Evolutionary conservation across 1,284 basidiomycete species (phyloP), one percentile per base, ranked within the genome.

Genomic region (Papiliotrema nemorosa): DNA sequence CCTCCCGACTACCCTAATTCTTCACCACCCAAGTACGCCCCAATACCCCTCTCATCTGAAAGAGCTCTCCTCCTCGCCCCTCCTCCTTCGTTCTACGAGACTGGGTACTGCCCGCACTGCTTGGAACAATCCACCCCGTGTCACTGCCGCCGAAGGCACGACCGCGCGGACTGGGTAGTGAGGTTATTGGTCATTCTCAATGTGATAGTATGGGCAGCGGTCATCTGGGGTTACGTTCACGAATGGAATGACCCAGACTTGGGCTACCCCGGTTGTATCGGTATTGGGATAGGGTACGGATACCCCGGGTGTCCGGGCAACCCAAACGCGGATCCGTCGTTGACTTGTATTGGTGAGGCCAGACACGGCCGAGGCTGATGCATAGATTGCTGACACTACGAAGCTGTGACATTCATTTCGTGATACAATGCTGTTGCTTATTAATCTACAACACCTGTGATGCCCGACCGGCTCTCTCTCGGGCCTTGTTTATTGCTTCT

Each of bases 401-500:
- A n/a, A n/a, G n/a, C n/a, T n/a, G n/a, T n/a, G n/a, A n/a, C n/a
- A n/a, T n/a, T n/a, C n/a, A n/a, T n/a, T n/a, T n/a, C n/a, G 21
- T 13, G 45, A 36, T 47, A 36, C 35, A 36, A 16, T 36, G 35
- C 5, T 36, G n/a, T n/a, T n/a, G 35, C 35, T 20, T 36, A n/a
- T n/a, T n/a, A n/a, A n/a, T n/a, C n/a, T n/a, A n/a, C n/a, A n/a
- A n/a, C n/a, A n/a, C n/a, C n/a, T n/a, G n/a, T n/a, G n/a, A n/a
- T n/a, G n/a, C n/a, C n/a, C n/a, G n/a, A n/a, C n/a, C n/a, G 35
- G 35, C 35, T 36, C 14, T 44, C 22, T 16, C 25, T 38, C 34
- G 37, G 13, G 25, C 24, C 14, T 26, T 36, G 13, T 47, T 22
- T 36, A 38, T 25, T 14, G 61, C 59, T 47, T 69, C 64, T 37